Evolutionary conservation across 2,329 filamentous ascomycete genomes (phyloP).

Genomic region (Colletotrichum tabaci): DNA sequence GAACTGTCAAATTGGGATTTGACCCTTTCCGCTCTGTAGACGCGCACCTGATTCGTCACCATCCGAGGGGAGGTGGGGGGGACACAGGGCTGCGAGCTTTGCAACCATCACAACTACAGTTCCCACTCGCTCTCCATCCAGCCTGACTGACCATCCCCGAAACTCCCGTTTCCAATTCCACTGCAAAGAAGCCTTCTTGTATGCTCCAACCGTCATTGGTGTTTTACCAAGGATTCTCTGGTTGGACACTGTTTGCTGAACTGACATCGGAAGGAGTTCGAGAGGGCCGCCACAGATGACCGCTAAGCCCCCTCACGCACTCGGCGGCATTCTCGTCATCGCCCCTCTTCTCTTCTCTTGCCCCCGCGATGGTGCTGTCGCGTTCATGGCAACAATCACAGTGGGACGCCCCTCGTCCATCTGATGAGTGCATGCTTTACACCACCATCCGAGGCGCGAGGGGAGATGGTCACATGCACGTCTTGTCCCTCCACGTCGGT

Average conservation of each 20-base stretch:
- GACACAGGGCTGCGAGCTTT: not conserved
- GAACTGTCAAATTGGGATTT: too few species aligned
- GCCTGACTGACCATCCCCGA: not conserved
- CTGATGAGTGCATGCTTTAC: constrained; percentile 13
- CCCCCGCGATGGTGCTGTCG: not conserved
- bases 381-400: not conserved
- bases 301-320: not conserved
- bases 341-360: not conserved
- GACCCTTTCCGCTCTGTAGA: not conserved
- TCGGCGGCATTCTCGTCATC: not conserved
- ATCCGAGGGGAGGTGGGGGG: not conserved
- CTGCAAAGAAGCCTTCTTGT: not conserved
- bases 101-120: not conserved
- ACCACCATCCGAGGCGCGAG: not conserved
- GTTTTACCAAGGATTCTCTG: not conserved
- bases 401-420: not conserved
- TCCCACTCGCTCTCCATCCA: not conserved
- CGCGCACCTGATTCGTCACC: not conserved
- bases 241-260: not conserved
- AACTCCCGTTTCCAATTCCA: not conserved
- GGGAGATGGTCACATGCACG: constrained; percentile 29
- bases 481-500: constrained; percentile 2
- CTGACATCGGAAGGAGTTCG: not conserved
- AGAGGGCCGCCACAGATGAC: not conserved
- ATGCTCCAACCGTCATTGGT: not conserved